Conservation (phyloP, 768 basidiomycete species). For the Holtermanniella nyarrowii region DNA sequence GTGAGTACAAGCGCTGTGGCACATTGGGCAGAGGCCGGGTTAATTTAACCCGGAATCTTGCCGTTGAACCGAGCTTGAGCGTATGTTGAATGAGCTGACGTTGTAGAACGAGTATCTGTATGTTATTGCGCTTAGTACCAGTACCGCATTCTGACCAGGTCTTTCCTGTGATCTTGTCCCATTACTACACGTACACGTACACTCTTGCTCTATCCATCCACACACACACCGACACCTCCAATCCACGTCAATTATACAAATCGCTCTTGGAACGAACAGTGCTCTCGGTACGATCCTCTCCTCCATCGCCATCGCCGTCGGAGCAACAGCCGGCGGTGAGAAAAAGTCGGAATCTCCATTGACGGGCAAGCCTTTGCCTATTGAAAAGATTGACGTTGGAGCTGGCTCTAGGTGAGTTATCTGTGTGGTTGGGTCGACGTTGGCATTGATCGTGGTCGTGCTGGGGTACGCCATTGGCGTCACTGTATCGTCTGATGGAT, state of each 20-base stretch:
- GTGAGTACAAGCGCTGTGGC: too few relatives aligned
- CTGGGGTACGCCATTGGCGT: too few relatives aligned
- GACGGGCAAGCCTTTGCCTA: not conserved
- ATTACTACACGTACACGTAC: too few relatives aligned
- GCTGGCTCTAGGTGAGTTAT: conserved; percentile 12
- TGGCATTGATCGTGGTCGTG: too few relatives aligned
- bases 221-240: not conserved
- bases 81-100: conserved; percentile 1
- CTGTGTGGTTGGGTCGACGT: too few relatives aligned
- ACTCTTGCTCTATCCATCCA: not conserved
- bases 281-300: conserved; percentile 36
- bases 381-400: conserved; percentile 8
- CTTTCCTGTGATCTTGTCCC: not conserved
- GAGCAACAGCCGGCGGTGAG: conserved; percentile 17
- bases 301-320: conserved; percentile 25
- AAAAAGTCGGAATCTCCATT: conserved; percentile 13
- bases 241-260: not conserved
- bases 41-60: too few relatives aligned
- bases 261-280: conserved; percentile 8
- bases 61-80: too few relatives aligned
- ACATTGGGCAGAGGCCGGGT: too few relatives aligned
- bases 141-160: not conserved
- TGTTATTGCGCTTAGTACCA: conserved; percentile 1
- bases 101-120: conserved; percentile 41
- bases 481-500: too few relatives aligned